Base-by-base conservation (phyloP, 768 basidiomycete genomes). In the Rubroboletus satanas region DNA sequence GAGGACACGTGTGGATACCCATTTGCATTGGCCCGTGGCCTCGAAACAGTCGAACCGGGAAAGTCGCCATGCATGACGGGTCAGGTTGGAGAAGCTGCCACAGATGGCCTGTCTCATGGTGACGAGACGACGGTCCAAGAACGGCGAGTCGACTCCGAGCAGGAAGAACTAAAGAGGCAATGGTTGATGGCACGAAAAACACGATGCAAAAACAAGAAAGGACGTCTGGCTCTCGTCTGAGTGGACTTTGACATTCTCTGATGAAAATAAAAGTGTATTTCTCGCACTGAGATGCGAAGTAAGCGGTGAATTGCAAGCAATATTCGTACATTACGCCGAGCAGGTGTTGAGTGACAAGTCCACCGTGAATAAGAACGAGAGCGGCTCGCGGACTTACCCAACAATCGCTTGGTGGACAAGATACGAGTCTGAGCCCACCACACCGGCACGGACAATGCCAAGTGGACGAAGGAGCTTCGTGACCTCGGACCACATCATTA, bases 141-240 rank as follows among this genome's bases (percentile, higher is more conserved):
- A 7, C 29, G 38, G 8, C 47, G 8, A 42, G 17, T 53, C 50
- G 7, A 23, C 29, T 55, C 42, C 12, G 37, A 49, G 44, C 55
- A 63, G 21, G 54, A 61, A 29, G 51, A 53, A 21, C 47, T 58
- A 49, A 33, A 41, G n/a, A n/a, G n/a, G n/a, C n/a, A n/a, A n/a
- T n/a, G n/a, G n/a, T n/a, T n/a, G n/a, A n/a, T n/a, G n/a, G n/a
- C n/a, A n/a, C n/a, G n/a, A n/a, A n/a, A n/a, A n/a, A n/a, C n/a
- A n/a, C n/a, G n/a, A 50, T 4, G 21, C 9, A 49, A 33, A 29
- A 21, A 35, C 7, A 37, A 32, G 21, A 57, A 51, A 48, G 29
- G 53, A 35, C 38, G 23, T 17, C 33, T 1, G 6, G 36, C 50
- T 32, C 12, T 12, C 11, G n/a, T 42, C 36, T 53, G 38, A 42